Percentiles rank a stretch among this genome's conserved stretches.
Evolutionary conservation across 1,284 basidiomycete species (phyloP).

Genomic region (Ganoderma multipileum): DNA sequence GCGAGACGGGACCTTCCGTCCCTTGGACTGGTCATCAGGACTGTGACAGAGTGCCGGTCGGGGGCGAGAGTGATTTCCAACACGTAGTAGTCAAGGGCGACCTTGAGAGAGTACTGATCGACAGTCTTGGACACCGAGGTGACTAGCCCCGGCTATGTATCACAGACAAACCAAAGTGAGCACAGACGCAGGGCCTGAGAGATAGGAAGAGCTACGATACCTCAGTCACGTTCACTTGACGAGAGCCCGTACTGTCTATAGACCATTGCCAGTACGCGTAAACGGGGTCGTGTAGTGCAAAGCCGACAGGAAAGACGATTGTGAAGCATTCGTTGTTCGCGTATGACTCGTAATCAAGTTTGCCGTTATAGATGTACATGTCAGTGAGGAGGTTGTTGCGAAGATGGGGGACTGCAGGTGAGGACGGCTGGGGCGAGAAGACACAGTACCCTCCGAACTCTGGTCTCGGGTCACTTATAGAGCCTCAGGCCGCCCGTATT

Average conservation of each 20-base stretch:
- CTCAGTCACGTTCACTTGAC: neutral
- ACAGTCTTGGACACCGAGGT: neutral
- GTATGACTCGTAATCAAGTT: neutral
- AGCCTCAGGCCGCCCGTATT: too few relatives aligned
- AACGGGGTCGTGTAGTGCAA: neutral
- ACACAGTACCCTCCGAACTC: neutral
- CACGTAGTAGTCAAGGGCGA: neutral
- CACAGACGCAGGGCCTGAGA: neutral
- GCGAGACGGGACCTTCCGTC: neutral
- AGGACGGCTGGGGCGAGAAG: neutral
- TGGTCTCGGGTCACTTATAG: too few relatives aligned
- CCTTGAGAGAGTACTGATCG: neutral
- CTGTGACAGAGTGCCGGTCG: neutral
- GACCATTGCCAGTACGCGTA: neutral
- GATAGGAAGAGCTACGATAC: neutral
- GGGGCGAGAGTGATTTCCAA: neutral
- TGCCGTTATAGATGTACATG: conserved; percentile 1
- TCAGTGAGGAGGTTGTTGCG: neutral
- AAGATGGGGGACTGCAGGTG: neutral
- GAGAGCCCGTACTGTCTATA: neutral
- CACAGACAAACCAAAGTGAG: neutral
- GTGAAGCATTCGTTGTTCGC: neutral
- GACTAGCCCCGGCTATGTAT: neutral
- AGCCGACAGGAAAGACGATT: neutral
- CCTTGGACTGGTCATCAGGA: too few relatives aligned